Evolutionary conservation across 2,329 filamentous ascomycete species (phyloP), one percentile per base, ranked within the genome.

Genomic region (Claviceps spartinae): DNA sequence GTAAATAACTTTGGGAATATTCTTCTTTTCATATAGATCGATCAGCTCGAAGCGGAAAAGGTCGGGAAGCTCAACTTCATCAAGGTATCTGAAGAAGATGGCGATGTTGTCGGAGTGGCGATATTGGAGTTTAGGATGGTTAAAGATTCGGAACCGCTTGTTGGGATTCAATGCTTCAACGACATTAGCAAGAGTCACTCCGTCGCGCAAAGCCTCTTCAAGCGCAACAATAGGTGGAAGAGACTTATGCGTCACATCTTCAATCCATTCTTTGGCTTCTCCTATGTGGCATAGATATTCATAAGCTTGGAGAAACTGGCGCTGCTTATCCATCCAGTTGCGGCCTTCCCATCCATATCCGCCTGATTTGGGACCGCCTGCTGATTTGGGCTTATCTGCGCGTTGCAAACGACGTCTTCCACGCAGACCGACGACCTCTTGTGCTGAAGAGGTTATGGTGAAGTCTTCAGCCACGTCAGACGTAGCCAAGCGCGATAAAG

Each of bases 321-420:
- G 81, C 65, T 98, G 91, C 65, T 95, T 93, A 67, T 98, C 93
- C 91, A 98, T 98, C 93, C 93, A 98, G 65, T 91, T 95, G 48
- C 86, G 81, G 20, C 83, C 83, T 56, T 87, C 81, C 84, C 89
- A 93, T 48, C 82, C 78, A 58, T 84, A 88, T 26, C 69, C 74
- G 52, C 71, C 72, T 5, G 62, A 65, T 56, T 73, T 72, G 56
- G 75, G 70, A 44, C 74, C 69, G 22, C 72, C 71, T 24, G 65
- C 67, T 26, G 69, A 70, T 38, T 70, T 68, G 18, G 70, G 70
- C 58, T 76, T 81, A 56, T 78, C 79, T 26, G 78, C 77, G 56
- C 88, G 78, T 67, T 96, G 93, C 50, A 98, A 70, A 59, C 82
- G 83, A 56, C 90, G 79, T 49, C 94, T 81, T 20, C 93, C 91